Percentiles rank a stretch among this genome's conserved stretches.
These are phyloP conservation scores for Colletotrichum liriopes DNA, from an alignment of 2,329 filamentous ascomycete species.

Conservation along the genomic window DNA sequence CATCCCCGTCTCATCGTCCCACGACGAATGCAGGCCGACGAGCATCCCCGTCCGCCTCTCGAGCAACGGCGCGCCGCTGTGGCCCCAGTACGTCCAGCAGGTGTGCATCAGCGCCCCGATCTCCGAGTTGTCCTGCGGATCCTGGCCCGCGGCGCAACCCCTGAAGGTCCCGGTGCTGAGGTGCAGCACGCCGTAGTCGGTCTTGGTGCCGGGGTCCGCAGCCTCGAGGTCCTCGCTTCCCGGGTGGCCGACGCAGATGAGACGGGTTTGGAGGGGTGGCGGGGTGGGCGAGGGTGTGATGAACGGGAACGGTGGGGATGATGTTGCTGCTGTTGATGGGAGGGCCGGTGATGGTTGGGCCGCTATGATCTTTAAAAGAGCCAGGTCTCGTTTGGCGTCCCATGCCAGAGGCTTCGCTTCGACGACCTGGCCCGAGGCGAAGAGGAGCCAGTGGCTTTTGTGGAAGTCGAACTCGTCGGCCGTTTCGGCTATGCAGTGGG, in stretches of 20 bases:
- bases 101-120: constrained; percentile 68
- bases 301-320: constrained; percentile 44
- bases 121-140: constrained; percentile 65
- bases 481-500: constrained; percentile 65
- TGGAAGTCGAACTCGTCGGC: constrained; percentile 51
- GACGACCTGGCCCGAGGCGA: constrained; percentile 57
- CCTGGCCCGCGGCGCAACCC: constrained; percentile 55
- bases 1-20: constrained; percentile 68
- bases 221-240: constrained; percentile 62
- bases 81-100: constrained; percentile 72
- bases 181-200: constrained; percentile 63
- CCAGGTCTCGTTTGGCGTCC: constrained; percentile 62
- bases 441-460: constrained; percentile 59
- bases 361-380: constrained; percentile 59
- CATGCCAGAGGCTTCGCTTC: constrained; percentile 57
- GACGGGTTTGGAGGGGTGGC: constrained; percentile 44
- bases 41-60: constrained; percentile 55
- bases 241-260: constrained; percentile 55
- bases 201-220: constrained; percentile 51
- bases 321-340: not conserved
- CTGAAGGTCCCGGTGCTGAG: constrained; percentile 60
- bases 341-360: constrained; percentile 40
- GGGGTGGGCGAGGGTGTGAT: constrained; percentile 39
- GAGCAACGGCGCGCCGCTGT: constrained; percentile 67
- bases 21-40: constrained; percentile 68